A percentile compares a stretch with the other conserved stretches of the same genome.
phyloP scores from a whole-genome alignment of 352 stramenopile species.

The Pythium graminicola region DNA sequence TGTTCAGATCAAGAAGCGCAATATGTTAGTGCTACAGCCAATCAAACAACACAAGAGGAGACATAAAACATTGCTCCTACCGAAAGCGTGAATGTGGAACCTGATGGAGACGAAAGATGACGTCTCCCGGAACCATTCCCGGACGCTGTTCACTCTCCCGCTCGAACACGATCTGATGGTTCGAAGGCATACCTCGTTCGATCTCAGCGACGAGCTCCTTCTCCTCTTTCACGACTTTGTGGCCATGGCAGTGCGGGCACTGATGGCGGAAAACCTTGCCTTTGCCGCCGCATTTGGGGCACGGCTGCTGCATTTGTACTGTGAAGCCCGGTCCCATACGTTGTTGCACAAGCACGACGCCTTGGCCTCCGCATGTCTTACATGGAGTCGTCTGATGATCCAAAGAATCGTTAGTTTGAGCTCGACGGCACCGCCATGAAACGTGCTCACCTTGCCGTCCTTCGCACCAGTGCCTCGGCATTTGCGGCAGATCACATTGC shows the following conservation, averaged over 20 bases:
- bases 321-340: no score
- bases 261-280: constrained; percentile 93
- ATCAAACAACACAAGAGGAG: no score
- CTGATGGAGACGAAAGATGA: constrained; percentile 98
- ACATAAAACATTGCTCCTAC: no score
- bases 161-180: constrained; percentile 96
- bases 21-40: no score
- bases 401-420: no score
- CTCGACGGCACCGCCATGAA: constrained; percentile 91
- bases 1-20: no score
- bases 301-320: constrained; percentile 96
- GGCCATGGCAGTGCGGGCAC: constrained; percentile 90
- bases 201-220: constrained; percentile 98
- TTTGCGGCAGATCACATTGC: constrained; percentile 87
- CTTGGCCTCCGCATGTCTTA: constrained; percentile 92
- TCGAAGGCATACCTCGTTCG: constrained; percentile 97
- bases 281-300: constrained; percentile 90
- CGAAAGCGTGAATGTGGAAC: constrained; percentile 96
- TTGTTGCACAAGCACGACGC: no score
- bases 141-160: constrained; percentile 96
- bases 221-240: constrained; percentile 94
- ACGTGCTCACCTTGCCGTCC: no score
- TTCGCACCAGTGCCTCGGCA: constrained; percentile 87
- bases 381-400: no score
- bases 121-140: constrained; percentile 86